These are phyloP conservation scores for Penicillium maclennaniae DNA, from an alignment of 495 filamentous ascomycete genomes.

Conservation along the genomic window DNA sequence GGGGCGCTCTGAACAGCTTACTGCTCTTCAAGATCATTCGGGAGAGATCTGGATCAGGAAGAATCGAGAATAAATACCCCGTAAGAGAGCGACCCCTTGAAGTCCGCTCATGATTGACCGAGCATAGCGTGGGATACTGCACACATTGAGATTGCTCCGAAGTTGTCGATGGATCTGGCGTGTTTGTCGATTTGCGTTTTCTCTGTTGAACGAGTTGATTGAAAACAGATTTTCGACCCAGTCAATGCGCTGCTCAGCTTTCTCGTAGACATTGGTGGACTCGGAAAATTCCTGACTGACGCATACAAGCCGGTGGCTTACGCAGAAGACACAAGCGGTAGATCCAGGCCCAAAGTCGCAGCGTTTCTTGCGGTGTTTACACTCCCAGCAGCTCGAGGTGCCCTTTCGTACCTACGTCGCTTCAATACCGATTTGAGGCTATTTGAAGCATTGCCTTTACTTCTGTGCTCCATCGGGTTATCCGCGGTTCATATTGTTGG, in stretches of 20 bases:
- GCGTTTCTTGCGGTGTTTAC: constrained; percentile 36
- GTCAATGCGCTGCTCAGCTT: constrained; percentile 13
- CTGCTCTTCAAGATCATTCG: constrained; percentile 9
- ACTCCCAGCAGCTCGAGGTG: constrained; percentile 39
- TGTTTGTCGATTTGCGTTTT: neutral
- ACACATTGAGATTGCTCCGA: too few species aligned
- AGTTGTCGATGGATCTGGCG: neutral
- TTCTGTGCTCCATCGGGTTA: neutral
- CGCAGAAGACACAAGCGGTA: constrained; percentile 37
- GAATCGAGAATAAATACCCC: constrained; percentile 8
- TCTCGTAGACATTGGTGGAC: neutral
- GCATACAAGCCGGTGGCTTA: constrained; percentile 21
- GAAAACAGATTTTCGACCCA: constrained; percentile 22
- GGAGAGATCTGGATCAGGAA: constrained; percentile 9
- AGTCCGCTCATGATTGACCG: constrained; percentile 12
- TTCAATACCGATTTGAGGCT: neutral
- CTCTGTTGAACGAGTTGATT: constrained; percentile 15
- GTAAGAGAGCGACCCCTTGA: constrained; percentile 11
- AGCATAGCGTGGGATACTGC: constrained; percentile 3
- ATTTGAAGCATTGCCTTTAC: neutral
- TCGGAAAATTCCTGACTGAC: constrained; percentile 24
- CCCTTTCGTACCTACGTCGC: constrained; percentile 32
- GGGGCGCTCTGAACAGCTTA: constrained; percentile 10
- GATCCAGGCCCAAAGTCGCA: constrained; percentile 25
- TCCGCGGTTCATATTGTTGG: neutral